These are phyloP conservation scores for Sphenostylis stenocarpa DNA, from an alignment of 306 rosid species.

Conservation along the genomic window DNA sequence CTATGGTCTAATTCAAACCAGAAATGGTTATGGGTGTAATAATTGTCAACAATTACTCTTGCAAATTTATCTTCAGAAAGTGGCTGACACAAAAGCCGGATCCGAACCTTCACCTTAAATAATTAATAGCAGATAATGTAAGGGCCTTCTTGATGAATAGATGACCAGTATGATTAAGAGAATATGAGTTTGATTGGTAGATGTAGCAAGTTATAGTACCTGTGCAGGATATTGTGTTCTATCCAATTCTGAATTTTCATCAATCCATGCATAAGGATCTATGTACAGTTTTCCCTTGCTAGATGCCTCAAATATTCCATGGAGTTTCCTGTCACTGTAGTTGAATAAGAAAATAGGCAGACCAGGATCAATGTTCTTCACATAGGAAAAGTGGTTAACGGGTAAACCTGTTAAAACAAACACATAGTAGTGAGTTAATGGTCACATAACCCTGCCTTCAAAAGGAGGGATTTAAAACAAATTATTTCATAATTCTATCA, in stretches of 20 bases:
- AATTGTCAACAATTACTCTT: slow-evolving; percentile 59
- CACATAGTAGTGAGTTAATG: slow-evolving; percentile 11
- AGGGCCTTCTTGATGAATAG: background rate
- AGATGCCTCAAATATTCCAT: slow-evolving; percentile 87
- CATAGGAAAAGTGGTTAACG: slow-evolving; percentile 63
- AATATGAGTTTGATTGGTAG: slow-evolving; percentile 4
- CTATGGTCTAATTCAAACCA: slow-evolving; percentile 84
- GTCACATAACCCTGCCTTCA: background rate
- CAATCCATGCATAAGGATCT: slow-evolving; percentile 83
- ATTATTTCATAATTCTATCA: background rate
- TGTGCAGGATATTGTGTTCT: slow-evolving; percentile 81
- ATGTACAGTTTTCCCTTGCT: slow-evolving; percentile 69
- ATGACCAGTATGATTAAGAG: background rate
- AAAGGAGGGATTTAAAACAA: background rate
- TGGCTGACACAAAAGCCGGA: slow-evolving; percentile 63
- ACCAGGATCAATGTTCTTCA: slow-evolving; percentile 75
- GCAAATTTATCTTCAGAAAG: slow-evolving; percentile 64
- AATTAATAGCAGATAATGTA: background rate
- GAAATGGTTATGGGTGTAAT: slow-evolving; percentile 51
- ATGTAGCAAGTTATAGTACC: slow-evolving; percentile 45
- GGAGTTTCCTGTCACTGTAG: slow-evolving; percentile 68
- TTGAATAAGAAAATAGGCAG: slow-evolving; percentile 88
- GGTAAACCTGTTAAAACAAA: slow-evolving; percentile 64
- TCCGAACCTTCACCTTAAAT: slow-evolving; percentile 58
- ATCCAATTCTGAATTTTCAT: slow-evolving; percentile 50